phyloP scores from a whole-genome alignment of 169 alveolate species.

The Theileria orientalis region DNA sequence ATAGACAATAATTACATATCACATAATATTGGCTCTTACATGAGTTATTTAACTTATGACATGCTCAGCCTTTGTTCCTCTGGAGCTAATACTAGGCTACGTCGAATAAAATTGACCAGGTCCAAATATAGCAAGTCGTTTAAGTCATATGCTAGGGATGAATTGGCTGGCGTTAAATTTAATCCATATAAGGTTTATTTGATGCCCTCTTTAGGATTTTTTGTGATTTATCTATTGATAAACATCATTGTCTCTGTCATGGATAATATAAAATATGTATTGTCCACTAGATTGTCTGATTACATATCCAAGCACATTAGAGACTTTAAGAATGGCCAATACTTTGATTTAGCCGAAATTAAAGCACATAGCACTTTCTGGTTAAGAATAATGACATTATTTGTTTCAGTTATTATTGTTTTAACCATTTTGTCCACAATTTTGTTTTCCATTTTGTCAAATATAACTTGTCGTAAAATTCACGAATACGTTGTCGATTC shows the following conservation, averaged over 20 bases:
- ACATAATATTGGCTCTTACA: neutral
- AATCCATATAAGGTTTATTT: neutral
- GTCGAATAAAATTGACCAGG: too few relatives aligned
- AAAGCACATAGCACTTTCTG: neutral
- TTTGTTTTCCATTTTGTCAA: neutral
- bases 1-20: neutral
- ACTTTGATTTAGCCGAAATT: neutral
- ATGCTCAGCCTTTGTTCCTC: slow-evolving; percentile 7
- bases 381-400: neutral
- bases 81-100: neutral
- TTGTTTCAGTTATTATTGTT: neutral
- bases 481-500: slow-evolving; percentile 37
- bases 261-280: slow-evolving; percentile 10
- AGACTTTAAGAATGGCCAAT: neutral
- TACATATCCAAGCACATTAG: neutral
- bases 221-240: neutral
- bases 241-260: neutral
- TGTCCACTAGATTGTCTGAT: slow-evolving; percentile 8
- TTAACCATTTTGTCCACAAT: neutral
- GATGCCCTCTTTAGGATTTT: neutral
- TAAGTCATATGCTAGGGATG: too few relatives aligned
- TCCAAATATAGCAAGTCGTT: too few relatives aligned
- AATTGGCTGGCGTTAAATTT: neutral
- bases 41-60: neutral
- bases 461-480: slow-evolving; percentile 24